phyloP scores from a whole-genome alignment of 805 yeast species.

The Kodamaea nitidulidarum region DNA sequence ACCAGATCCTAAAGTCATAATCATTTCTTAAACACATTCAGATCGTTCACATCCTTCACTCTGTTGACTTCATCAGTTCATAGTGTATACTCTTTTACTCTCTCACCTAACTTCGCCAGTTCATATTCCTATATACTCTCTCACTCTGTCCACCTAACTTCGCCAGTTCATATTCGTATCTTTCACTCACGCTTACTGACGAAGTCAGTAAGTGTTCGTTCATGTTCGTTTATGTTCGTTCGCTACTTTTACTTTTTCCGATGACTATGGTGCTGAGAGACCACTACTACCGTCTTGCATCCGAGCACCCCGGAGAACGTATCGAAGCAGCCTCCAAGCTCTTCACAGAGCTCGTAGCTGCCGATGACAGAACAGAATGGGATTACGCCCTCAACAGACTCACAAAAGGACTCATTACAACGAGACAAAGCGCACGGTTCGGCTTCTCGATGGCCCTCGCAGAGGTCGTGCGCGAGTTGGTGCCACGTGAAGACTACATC shows the following conservation, averaged over 20 bases:
- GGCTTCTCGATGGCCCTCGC: conserved; percentile 88
- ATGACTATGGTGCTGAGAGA: conserved; percentile 53
- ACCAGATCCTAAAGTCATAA: too few species aligned
- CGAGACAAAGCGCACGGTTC: conserved; percentile 77
- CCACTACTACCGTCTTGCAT: conserved; percentile 70
- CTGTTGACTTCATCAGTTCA: too few species aligned
- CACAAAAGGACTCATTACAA: conserved; percentile 74
- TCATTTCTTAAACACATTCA: too few species aligned
- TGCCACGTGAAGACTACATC: conserved; percentile 25
- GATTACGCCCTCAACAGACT: conserved; percentile 75
- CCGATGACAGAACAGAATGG: conserved; percentile 57
- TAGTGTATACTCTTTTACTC: too few species aligned
- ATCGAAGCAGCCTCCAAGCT: conserved; percentile 65
- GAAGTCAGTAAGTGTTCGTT: too few species aligned
- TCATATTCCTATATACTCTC: too few species aligned
- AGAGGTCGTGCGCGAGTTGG: conserved; percentile 48
- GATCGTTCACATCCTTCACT: too few species aligned
- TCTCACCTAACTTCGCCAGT: too few species aligned
- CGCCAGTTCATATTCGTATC: too few species aligned
- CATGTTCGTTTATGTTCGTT: too few species aligned
- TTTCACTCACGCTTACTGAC: too few species aligned
- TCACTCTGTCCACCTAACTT: too few species aligned
- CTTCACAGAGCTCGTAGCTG: conserved; percentile 52
- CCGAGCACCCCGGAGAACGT: conserved; percentile 71
- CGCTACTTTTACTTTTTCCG: background rate